These are phyloP conservation scores for Phascolomyces articulosus DNA, from an alignment of 371 early-diverging fungal genomes.

Conservation along the genomic window DNA sequence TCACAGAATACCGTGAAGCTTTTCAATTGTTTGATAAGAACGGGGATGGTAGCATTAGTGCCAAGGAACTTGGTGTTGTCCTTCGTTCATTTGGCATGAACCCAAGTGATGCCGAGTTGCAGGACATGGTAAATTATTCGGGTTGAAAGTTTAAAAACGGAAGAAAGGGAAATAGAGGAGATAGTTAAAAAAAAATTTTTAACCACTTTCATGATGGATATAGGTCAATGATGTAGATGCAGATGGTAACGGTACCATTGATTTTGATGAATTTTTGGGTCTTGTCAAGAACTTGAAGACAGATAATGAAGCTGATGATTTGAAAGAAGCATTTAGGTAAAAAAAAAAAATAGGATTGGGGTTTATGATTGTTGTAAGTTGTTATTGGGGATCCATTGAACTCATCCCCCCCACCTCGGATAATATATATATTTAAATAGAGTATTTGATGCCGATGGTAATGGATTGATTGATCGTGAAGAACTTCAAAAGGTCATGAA, in stretches of 20 bases:
- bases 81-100: conserved; percentile 61
- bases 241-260: conserved; percentile 91
- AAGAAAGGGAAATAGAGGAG: neutral
- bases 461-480: conserved; percentile 73
- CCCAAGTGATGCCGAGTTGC: conserved; percentile 77
- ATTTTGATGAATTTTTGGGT: conserved; percentile 89
- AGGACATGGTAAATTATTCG: conserved; percentile 61
- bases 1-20: conserved; percentile 49
- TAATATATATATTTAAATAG: conserved; percentile 31
- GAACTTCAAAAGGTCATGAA: conserved; percentile 59
- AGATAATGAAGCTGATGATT: conserved; percentile 42
- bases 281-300: conserved; percentile 74
- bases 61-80: conserved; percentile 43
- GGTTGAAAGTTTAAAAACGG: no score
- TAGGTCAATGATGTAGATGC: conserved; percentile 90
- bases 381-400: neutral
- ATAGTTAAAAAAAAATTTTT: neutral
- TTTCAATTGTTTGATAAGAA: conserved; percentile 53
- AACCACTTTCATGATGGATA: neutral
- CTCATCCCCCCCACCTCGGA: no score
- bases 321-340: conserved; percentile 50
- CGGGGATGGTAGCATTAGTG: conserved; percentile 49
- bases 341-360: no score
- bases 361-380: neutral
- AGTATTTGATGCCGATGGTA: conserved; percentile 75